Evolutionary conservation across 2,329 filamentous ascomycete species (phyloP), one percentile per base, ranked within the genome.

Genomic region (Verticillium albo-atrum): DNA sequence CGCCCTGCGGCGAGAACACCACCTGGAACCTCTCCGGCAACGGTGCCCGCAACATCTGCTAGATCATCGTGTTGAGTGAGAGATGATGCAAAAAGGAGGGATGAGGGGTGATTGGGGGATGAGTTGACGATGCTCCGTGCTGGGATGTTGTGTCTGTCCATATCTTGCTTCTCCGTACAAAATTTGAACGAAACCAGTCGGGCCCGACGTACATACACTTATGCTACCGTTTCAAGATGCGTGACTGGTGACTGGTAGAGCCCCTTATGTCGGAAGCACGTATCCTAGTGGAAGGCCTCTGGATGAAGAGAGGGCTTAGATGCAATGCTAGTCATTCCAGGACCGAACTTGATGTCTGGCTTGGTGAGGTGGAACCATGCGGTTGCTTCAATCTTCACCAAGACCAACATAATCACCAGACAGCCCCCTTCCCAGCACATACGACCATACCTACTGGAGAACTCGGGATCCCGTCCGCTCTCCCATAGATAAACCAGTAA

Each of bases 1-100:
- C 72, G 3, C 83, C 83, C 6, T 86, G 83, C 52, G 81, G 78
- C 5, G 74, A 77, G 3, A 85, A 85, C 57, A 80, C 75, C 17
- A 80, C 68, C 57, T 83, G 80, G 77, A 75, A 64, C 1, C 70
- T 85, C 17, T 72, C 76, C 3, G 82, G 82, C 0, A 78, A 77
- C 55, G 82, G 73, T 0, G 64, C 62, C 4, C 67, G 71, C 66
- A 71, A 71, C 56, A 66, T 82, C 34, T 82, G 80, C 64, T 79
- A 67, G 32, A 47, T 37, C 14, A 3, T 12, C 9, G 25, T 15
- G 30, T 3, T 32, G 30, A 14, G 9, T 14, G n/a, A n/a, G 35
- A 17, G n/a, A 12, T 20, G 42, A 4, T n/a, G 34, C 12, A 1
- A 20, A n/a, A 37, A 37, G 34, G 34, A 5, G 34, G 12, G 17